A percentile compares a stretch with the other conserved stretches of the same genome.
Conservation (phyloP, 2,329 filamentous ascomycete species). For the Teratosphaeriaceae sp. region DNA sequence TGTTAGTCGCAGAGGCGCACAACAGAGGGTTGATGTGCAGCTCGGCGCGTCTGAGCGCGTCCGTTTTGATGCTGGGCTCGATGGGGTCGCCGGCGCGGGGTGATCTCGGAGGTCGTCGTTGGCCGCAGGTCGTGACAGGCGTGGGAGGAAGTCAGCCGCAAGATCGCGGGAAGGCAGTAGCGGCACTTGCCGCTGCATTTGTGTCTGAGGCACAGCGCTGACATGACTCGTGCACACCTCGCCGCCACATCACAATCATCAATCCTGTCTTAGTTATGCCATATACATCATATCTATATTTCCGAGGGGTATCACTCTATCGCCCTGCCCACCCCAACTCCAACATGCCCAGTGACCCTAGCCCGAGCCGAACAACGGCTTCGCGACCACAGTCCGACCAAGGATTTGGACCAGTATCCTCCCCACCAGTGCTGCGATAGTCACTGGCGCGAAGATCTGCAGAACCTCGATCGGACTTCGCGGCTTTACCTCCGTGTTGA, state of each 20-base stretch:
- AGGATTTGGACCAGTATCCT: conserved; percentile 27
- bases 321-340: neutral
- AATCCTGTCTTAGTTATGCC: too few relatives aligned
- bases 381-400: conserved; percentile 11
- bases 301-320: neutral
- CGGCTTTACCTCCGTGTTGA: conserved; percentile 42
- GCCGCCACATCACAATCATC: too few relatives aligned
- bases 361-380: neutral
- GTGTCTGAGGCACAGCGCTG: too few relatives aligned
- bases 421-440: conserved; percentile 30
- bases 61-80: neutral
- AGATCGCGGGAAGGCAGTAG: too few relatives aligned
- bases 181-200: too few relatives aligned
- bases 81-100: neutral
- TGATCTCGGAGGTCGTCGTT: neutral
- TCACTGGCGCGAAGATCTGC: conserved; percentile 37
- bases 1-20: neutral
- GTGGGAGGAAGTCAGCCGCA: too few relatives aligned
- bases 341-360: too few relatives aligned
- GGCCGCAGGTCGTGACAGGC: too few relatives aligned
- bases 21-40: neutral
- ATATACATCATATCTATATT: too few relatives aligned
- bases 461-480: conserved; percentile 35
- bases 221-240: too few relatives aligned
- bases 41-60: neutral